These are phyloP conservation scores for Tetrastigma voinierianum DNA, from an alignment of 164 flowering plant genomes.

Conservation along the genomic window DNA sequence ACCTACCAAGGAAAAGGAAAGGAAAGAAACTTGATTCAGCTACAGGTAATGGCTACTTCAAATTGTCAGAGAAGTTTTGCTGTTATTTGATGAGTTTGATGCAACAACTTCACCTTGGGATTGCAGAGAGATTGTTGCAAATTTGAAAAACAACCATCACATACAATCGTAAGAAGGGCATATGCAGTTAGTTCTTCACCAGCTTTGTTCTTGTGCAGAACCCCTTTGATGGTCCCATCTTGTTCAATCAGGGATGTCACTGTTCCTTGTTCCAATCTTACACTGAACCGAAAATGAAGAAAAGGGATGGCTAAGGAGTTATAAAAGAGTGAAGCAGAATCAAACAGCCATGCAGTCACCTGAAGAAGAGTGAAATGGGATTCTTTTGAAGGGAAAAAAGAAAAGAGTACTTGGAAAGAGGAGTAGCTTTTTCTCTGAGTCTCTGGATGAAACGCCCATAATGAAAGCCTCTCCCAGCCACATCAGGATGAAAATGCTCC, in stretches of 20 bases:
- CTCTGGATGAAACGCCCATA: constrained; percentile 32
- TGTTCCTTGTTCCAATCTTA: constrained; percentile 31
- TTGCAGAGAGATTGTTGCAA: constrained; percentile 14
- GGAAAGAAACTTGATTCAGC: no score
- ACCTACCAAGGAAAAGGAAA: constrained; percentile 9
- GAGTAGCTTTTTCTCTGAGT: constrained; percentile 24
- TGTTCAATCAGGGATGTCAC: constrained; percentile 29
- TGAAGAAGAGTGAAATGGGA: no score
- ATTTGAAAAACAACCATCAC: no score
- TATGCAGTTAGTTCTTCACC: constrained; percentile 18
- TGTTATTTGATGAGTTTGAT: no score
- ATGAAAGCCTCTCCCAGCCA: constrained; percentile 31
- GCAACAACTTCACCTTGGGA: constrained; percentile 16
- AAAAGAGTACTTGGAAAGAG: constrained; percentile 23
- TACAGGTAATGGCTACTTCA: no score
- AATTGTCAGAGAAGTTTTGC: no score
- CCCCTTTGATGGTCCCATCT: constrained; percentile 29
- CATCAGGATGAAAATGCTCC: constrained; percentile 21
- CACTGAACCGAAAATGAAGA: constrained; percentile 9
- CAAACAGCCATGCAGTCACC: no score
- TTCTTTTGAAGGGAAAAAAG: neutral
- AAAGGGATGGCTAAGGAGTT: neutral
- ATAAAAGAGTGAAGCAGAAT: neutral
- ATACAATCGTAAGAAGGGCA: constrained; percentile 2
- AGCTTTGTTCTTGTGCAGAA: constrained; percentile 25